Evolutionary conservation across 208 protist species (phyloP).

Genomic region (Herpetomonas tarakana): DNA sequence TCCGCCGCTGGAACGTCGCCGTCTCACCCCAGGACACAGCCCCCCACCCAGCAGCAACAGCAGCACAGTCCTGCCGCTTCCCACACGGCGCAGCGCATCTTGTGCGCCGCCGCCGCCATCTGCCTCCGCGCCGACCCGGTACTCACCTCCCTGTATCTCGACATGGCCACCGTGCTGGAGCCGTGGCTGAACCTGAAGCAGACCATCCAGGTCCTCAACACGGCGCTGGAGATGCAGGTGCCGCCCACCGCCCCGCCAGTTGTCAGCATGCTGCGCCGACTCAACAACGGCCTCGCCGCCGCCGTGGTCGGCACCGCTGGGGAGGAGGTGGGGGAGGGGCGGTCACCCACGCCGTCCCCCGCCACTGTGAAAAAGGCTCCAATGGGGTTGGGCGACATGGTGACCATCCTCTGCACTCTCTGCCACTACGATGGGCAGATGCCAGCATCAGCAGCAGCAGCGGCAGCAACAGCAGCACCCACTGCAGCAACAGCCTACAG

Average conservation of each 20-base stretch:
- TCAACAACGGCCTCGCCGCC: not conserved
- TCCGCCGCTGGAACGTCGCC: too few relatives aligned
- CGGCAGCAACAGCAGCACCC: not conserved
- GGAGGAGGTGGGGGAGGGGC: too few relatives aligned
- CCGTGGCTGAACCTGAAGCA: not conserved
- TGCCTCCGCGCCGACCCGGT: slow-evolving; percentile 1
- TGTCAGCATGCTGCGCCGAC: not conserved
- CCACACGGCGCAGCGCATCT: slow-evolving; percentile 4
- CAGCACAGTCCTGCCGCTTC: not conserved
- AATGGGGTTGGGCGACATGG: not conserved
- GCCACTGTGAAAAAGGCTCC: not conserved
- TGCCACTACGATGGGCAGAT: slow-evolving; percentile 3
- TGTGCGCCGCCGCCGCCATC: slow-evolving; percentile 1
- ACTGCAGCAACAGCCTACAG: too few relatives aligned
- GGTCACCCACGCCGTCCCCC: too few relatives aligned
- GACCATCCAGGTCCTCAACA: not conserved
- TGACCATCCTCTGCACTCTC: not conserved
- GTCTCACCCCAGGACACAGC: too few relatives aligned
- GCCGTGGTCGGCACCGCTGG: not conserved
- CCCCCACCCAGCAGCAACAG: too few relatives aligned
- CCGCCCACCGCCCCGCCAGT: not conserved
- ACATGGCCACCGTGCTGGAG: slow-evolving; percentile 1
- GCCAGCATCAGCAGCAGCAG: not conserved
- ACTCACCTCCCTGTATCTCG: slow-evolving; percentile 1
- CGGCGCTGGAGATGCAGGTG: slow-evolving; percentile 1